Evolutionary conservation across 2,329 filamentous ascomycete genomes (phyloP).

Genomic region (Neodidymelliopsis sp.): DNA sequence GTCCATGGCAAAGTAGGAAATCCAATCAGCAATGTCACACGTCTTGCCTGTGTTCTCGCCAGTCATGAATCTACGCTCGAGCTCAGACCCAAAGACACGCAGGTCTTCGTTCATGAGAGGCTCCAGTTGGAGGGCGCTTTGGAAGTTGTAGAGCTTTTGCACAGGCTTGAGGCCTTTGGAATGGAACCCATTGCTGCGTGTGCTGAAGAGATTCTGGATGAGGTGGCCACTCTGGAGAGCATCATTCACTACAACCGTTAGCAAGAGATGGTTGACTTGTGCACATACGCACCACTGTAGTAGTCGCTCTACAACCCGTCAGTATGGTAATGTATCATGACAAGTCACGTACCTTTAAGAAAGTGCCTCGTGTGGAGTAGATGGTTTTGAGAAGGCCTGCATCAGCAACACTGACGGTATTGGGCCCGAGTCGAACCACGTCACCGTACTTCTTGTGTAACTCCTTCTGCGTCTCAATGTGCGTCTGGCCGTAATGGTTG

Average conservation of each 20-base stretch:
- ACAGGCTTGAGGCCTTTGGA: conserved; percentile 34
- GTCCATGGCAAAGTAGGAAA: conserved; percentile 41
- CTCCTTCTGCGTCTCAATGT: conserved; percentile 39
- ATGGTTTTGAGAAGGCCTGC: conserved; percentile 41
- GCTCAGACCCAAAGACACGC: conserved; percentile 26
- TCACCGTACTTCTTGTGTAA: conserved; percentile 42
- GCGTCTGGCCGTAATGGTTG: conserved; percentile 38
- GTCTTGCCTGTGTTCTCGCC: conserved; percentile 35
- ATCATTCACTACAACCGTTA: conserved; percentile 34
- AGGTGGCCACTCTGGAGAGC: conserved; percentile 41
- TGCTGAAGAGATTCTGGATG: conserved; percentile 44
- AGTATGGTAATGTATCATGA: neutral
- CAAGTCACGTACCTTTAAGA: conserved; percentile 33
- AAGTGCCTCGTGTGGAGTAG: conserved; percentile 43
- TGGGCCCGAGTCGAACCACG: conserved; percentile 40
- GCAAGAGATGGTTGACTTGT: no score
- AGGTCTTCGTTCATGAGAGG: conserved; percentile 37
- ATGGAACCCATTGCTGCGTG: conserved; percentile 41
- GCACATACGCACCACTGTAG: conserved; percentile 28
- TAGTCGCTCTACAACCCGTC: conserved; percentile 35
- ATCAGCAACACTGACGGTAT: conserved; percentile 41
- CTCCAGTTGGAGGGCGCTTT: conserved; percentile 37
- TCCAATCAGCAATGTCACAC: conserved; percentile 44
- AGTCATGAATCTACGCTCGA: conserved; percentile 38
- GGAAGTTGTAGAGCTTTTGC: conserved; percentile 40